Evolutionary conservation across 306 rosid genomes (phyloP), one percentile per base, ranked within the genome.

Genomic region (Rosa lucieae): DNA sequence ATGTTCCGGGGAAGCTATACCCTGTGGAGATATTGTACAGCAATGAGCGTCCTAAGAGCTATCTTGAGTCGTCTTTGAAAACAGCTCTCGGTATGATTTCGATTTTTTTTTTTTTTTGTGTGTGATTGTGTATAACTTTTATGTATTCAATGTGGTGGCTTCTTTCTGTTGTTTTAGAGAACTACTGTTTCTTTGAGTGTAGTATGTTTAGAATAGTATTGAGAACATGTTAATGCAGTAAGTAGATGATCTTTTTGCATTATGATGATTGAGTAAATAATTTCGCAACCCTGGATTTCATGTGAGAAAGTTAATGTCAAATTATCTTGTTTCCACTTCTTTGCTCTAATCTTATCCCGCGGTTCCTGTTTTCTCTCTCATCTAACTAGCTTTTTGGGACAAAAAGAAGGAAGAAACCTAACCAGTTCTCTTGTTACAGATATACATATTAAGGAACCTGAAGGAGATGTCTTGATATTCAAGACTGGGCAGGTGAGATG

Each of bases 401-500:
- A 66, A 65, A n/a, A 14, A 29, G 40, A 12, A 11, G 40, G 35
- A 23, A 10, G 8, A 61, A 29, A 55, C 69, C 43, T 82, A 20
- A 78, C 56, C 40, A 32, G 47, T 4, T 69, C 32, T 29, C 43
- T 37, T 81, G 59, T 80, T 86, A 67, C 80, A 93, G 99, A 92
- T 86, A 89, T 95, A 78, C 99, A 95, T 84, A 70, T 63, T 59
- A 88, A 79, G 14, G 84, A 92, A 83, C 92, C 97, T 29, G 97
- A 92, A 84, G 99, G 99, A 58, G 99, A 95, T 82, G 63, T 94
- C 77, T 85, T 94, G 66, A 91, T 94, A 86, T 94, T 94, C 84
- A 84, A 91, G 97, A 94, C 99, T 84, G 99, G 99, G 73, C 99
- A 92, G 99, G 99, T 92, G 77, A 66, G 78, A 63, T 37, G 52